Percentiles rank a stretch among this genome's conserved stretches.
phyloP scores from a whole-genome alignment of 139 green algal genomes.

The Coelastrella sp. region DNA sequence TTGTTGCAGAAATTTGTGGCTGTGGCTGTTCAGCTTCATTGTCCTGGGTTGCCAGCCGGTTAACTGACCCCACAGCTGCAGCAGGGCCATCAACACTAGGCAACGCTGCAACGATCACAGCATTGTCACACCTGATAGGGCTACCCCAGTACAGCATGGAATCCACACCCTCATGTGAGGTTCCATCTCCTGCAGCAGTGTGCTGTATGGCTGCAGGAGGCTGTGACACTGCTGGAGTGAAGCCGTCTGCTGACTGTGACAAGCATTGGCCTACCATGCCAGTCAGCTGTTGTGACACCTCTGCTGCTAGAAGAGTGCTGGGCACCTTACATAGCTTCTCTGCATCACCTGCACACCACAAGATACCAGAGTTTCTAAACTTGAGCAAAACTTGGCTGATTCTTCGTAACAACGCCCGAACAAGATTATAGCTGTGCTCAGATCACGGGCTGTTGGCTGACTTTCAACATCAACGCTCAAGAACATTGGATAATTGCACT shows the following conservation, averaged over 20 bases:
- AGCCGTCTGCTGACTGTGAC: conserved; percentile 36
- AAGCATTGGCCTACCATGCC: conserved; percentile 20
- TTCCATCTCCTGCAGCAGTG: not conserved
- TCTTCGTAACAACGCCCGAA: too few relatives aligned
- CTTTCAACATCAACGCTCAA: too few relatives aligned
- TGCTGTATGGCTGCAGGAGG: not conserved
- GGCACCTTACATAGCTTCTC: not conserved
- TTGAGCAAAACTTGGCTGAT: too few relatives aligned
- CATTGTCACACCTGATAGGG: conserved; percentile 6
- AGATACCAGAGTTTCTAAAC: too few relatives aligned
- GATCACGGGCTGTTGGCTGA: too few relatives aligned
- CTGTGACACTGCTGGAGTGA: not conserved
- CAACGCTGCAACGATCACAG: not conserved
- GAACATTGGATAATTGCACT: too few relatives aligned
- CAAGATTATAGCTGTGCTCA: too few relatives aligned
- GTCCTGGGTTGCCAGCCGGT: not conserved
- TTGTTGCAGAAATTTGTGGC: not conserved
- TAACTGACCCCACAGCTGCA: not conserved
- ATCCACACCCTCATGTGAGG: not conserved
- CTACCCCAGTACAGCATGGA: conserved; percentile 15
- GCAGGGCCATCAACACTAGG: not conserved
- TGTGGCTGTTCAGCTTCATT: not conserved
- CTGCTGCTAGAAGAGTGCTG: not conserved
- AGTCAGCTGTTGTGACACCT: conserved; percentile 30
- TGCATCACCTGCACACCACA: not conserved